A percentile compares a stretch with the other conserved stretches of the same genome.
Evolutionary conservation across 345 rosid species (phyloP).

Genomic region (Eutrema japonicum): DNA sequence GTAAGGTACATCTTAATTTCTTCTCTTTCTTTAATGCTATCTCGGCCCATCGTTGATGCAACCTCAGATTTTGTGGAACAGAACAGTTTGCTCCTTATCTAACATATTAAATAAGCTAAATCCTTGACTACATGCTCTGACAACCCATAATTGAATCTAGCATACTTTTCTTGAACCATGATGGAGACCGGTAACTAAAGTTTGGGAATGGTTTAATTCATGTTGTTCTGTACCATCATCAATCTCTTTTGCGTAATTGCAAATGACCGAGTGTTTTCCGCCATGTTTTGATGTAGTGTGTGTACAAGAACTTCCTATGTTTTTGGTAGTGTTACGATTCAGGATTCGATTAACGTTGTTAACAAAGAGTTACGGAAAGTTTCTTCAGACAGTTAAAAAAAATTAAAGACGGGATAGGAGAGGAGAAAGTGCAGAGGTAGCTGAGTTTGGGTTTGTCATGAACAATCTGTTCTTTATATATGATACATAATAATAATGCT

Average conservation of each 20-base stretch:
- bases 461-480: too few species aligned
- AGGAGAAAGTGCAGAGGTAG: neutral
- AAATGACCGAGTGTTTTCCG: constrained; percentile 3
- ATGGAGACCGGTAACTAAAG: neutral
- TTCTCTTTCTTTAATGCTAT: too few species aligned
- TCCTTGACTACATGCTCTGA: neutral
- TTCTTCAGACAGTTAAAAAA: constrained; percentile 4
- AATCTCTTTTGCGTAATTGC: neutral
- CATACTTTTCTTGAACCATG: constrained; percentile 14
- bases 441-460: constrained; percentile 26
- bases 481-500: neutral
- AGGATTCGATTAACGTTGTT: constrained; percentile 3
- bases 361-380: constrained; percentile 25
- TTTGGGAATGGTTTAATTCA: neutral
- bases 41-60: too few species aligned
- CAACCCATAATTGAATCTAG: neutral
- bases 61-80: constrained; percentile 7
- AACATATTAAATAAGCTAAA: constrained; percentile 2
- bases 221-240: neutral
- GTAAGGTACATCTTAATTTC: too few species aligned
- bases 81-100: constrained; percentile 19
- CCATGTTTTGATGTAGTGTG: constrained; percentile 32
- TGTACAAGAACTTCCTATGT: constrained; percentile 41
- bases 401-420: neutral
- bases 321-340: constrained; percentile 31